A percentile compares a stretch with the other conserved stretches of the same genome.
Conservation (phyloP, 2,329 filamentous ascomycete species). For the Lasiodiplodia citricola region DNA sequence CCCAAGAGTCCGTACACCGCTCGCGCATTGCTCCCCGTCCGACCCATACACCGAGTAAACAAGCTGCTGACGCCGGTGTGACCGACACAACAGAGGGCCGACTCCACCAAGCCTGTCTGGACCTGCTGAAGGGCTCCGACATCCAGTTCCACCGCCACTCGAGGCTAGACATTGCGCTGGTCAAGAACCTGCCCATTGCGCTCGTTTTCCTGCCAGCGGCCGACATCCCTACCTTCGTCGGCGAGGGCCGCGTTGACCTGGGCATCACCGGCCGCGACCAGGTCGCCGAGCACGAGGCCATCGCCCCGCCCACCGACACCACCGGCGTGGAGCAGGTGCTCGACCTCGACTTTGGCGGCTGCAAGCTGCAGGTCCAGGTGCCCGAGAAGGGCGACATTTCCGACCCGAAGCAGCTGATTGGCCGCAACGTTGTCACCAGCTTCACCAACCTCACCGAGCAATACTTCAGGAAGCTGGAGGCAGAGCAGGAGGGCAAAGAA, state of each 20-base stretch:
- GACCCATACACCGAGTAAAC: background rate
- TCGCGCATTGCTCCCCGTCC: conserved; percentile 13
- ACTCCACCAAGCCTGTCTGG: conserved; percentile 83
- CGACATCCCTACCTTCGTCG: conserved; percentile 97
- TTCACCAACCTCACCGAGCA: conserved; percentile 83
- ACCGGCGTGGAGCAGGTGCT: conserved; percentile 80
- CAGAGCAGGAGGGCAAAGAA: conserved; percentile 49
- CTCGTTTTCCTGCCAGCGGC: conserved; percentile 96
- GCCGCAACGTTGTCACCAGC: conserved; percentile 93
- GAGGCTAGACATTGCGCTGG: conserved; percentile 94
- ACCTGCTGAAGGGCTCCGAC: conserved; percentile 90
- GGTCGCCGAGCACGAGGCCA: conserved; percentile 85
- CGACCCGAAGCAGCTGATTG: conserved; percentile 77
- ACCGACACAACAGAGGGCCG: conserved; percentile 73
- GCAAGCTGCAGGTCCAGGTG: conserved; percentile 96
- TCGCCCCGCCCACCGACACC: conserved; percentile 51
- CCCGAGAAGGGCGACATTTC: conserved; percentile 79
- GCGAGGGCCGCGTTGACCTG: conserved; percentile 89
- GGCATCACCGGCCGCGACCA: conserved; percentile 95
- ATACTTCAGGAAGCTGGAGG: conserved; percentile 83
- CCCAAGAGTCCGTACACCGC: conserved; percentile 80
- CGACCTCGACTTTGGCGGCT: conserved; percentile 87
- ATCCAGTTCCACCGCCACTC: conserved; percentile 96
- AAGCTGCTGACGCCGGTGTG: conserved; percentile 21
- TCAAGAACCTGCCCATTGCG: conserved; percentile 94